A percentile compares a stretch with the other conserved stretches of the same genome.
phyloP scores from a whole-genome alignment of 495 filamentous ascomycete species.

The Tuber umbilicatum region DNA sequence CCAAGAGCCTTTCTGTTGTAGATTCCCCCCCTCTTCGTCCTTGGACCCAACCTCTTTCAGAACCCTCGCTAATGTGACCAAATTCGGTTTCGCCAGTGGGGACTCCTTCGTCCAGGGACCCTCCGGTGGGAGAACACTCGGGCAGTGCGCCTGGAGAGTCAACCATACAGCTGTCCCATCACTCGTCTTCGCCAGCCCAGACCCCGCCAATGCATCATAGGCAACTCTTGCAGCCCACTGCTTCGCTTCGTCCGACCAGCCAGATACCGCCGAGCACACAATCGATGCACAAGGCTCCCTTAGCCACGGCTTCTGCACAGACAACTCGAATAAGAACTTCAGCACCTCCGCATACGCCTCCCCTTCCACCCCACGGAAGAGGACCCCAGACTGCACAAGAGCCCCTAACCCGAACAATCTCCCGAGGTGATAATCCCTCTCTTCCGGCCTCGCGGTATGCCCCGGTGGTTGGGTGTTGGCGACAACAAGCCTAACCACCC shows the following conservation, averaged over 20 bases:
- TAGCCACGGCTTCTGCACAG: constrained; percentile 72
- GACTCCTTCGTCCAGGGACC: constrained; percentile 68
- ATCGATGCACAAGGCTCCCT: constrained; percentile 79
- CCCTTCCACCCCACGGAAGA: constrained; percentile 51
- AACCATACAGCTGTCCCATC: constrained; percentile 91
- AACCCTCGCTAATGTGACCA: constrained; percentile 59
- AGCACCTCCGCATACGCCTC: constrained; percentile 48
- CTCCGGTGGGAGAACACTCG: constrained; percentile 56
- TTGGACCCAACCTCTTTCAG: constrained; percentile 67
- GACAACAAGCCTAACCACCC: constrained; percentile 59
- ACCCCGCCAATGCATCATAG: constrained; percentile 55
- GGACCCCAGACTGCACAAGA: constrained; percentile 68
- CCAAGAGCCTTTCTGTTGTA: constrained; percentile 58
- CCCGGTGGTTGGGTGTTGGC: constrained; percentile 60
- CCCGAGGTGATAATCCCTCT: constrained; percentile 76
- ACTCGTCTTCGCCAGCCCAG: constrained; percentile 63
- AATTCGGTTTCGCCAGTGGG: constrained; percentile 61
- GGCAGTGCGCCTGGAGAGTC: constrained; percentile 56
- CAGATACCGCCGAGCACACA: constrained; percentile 24
- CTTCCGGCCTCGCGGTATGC: constrained; percentile 67
- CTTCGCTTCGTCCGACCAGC: constrained; percentile 19
- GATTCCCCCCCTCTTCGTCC: constrained; percentile 49
- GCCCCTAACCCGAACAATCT: constrained; percentile 80
- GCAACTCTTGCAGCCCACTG: constrained; percentile 52
- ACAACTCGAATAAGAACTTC: constrained; percentile 53